Evolutionary conservation across 768 basidiomycete genomes (phyloP), one percentile per base, ranked within the genome.

Genomic region (Tephrocybe sp.): DNA sequence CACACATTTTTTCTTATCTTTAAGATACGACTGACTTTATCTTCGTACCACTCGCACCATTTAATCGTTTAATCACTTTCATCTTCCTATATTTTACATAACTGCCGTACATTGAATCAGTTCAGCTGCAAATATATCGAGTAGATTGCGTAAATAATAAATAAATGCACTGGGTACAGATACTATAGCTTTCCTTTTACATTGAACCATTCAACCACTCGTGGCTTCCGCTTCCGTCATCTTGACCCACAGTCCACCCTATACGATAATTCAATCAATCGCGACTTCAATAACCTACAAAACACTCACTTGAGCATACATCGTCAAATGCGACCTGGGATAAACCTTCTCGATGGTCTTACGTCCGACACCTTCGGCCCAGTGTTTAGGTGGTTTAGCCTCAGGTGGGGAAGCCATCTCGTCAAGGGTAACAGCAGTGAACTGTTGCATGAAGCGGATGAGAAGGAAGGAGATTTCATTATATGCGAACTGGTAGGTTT

Each of bases 381-480:
- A 85, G 11, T 70, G 67, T 3, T 61, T 38, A 1, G 80, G 82
- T 11, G 79, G 78, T 6, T 65, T 68, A 2, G 74, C 71, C 12
- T 71, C 75, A 0, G 73, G 71, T 0, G 76, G 77, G 45, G 75
- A 70, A 0, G 81, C 73, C 1, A 73, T 73, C 10, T 68, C 64
- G 24, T 75, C 78, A 10, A 85, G 69, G 4, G 66, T 62, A 37
- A 86, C 66, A 0, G 71, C 70, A 0, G 70, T 68, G 64, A 86
- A 86, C 34, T 68, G 70, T 60, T 87, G 85, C n/a, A 86, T 65
- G 23, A 87, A 71, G 3, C 82, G 76, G 48, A 87, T 74, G 45
- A 86, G 62, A 62, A 85, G 73, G 67, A 84, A 85, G 1, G 84
- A 85, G 65, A 81, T 80, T 55, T 81, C 80, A 53, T 81, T 79